phyloP scores from a whole-genome alignment of 2,329 filamentous ascomycete genomes.

The Claviceps cyperi region DNA sequence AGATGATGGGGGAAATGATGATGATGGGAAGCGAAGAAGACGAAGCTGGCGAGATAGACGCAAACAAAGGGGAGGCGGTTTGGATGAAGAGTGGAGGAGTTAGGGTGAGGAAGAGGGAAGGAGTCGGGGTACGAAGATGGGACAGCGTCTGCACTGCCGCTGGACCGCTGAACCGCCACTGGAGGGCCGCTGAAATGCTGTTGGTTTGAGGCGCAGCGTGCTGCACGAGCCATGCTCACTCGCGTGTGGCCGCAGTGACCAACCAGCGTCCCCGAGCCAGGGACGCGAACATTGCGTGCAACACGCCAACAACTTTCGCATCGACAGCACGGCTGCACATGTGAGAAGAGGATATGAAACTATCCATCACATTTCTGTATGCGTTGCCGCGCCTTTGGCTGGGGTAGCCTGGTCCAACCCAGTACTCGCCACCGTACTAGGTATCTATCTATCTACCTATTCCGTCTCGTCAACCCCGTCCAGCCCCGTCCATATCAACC shows the following conservation, averaged over 20 bases:
- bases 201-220: too few relatives aligned
- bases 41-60: slow-evolving; percentile 10
- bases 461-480: neutral
- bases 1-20: slow-evolving; percentile 1
- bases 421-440: neutral
- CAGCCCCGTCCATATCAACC: neutral
- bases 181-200: too few relatives aligned
- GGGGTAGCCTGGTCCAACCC: neutral
- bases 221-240: too few relatives aligned
- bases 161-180: too few relatives aligned
- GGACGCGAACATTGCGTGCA: too few relatives aligned
- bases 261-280: too few relatives aligned
- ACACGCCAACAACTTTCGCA: too few relatives aligned
- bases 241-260: too few relatives aligned
- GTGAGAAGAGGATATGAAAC: too few relatives aligned
- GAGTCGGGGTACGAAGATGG: neutral
- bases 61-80: slow-evolving; percentile 14
- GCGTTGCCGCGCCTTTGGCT: neutral
- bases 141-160: too few relatives aligned
- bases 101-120: slow-evolving; percentile 5
- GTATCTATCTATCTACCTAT: neutral
- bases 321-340: too few relatives aligned
- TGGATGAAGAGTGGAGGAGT: slow-evolving; percentile 5
- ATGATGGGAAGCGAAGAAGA: slow-evolving; percentile 14
- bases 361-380: too few relatives aligned